Evolutionary conservation across 1,139 yeast species (phyloP).

Genomic region (Saccharomyces hybrid): DNA sequence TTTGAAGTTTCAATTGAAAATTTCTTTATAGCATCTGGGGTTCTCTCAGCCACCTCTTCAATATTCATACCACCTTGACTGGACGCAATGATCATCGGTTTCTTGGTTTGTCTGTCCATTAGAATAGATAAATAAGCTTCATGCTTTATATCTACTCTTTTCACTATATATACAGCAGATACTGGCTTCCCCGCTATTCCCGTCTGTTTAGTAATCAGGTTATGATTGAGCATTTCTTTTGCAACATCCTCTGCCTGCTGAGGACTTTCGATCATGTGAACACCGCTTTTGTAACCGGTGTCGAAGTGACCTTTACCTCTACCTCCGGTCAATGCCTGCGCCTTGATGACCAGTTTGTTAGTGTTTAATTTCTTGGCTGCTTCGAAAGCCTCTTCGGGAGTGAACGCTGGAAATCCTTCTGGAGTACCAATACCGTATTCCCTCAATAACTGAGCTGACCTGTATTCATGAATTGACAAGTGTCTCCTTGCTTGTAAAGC

Average conservation of each 20-base stretch:
- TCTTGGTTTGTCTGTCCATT: conserved; percentile 86
- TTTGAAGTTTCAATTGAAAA: conserved; percentile 65
- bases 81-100: conserved; percentile 91
- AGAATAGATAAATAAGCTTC: conserved; percentile 94
- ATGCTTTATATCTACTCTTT: conserved; percentile 85
- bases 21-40: conserved; percentile 88
- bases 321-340: conserved; percentile 98
- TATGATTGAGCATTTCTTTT: conserved; percentile 82
- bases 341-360: conserved; percentile 81
- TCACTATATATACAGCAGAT: conserved; percentile 92
- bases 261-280: conserved; percentile 76
- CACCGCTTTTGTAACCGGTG: conserved; percentile 95
- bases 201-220: conserved; percentile 94
- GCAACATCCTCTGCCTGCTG: conserved; percentile 85
- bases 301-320: conserved; percentile 98
- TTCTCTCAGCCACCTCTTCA: conserved; percentile 92
- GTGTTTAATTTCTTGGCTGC: conserved; percentile 57
- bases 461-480: conserved; percentile 89
- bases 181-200: conserved; percentile 97
- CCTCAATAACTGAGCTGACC: conserved; percentile 83
- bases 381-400: conserved; percentile 79
- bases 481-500: conserved; percentile 37
- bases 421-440: conserved; percentile 86
- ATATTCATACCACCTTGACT: conserved; percentile 99
- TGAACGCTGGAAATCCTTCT: conserved; percentile 81